Evolutionary conservation across 78 protist genomes (phyloP).

Genomic region (Creolimax fragrantissima): DNA sequence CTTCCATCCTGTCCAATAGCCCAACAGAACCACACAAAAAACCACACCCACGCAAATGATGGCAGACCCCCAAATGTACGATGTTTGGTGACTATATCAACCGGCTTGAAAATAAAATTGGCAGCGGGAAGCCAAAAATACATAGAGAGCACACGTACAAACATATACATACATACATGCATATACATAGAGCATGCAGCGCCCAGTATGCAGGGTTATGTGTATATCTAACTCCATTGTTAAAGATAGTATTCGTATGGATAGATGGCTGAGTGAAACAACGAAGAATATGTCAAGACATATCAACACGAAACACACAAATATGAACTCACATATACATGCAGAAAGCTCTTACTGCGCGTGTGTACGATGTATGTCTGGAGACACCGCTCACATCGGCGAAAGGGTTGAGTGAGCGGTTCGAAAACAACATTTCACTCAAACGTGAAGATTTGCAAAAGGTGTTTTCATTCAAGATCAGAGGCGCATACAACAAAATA

Average conservation of each 20-base stretch:
- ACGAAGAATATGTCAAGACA: neutral
- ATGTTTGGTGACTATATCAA: neutral
- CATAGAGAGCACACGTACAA: neutral
- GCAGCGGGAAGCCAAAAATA: neutral
- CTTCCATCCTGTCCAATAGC: neutral
- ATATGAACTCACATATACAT: neutral
- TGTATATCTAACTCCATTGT: neutral
- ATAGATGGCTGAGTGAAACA: neutral
- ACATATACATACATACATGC: neutral
- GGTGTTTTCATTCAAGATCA: conserved; percentile 54
- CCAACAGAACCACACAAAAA: neutral
- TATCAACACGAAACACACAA: neutral
- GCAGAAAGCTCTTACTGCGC: conserved; percentile 24
- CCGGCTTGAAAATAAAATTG: neutral
- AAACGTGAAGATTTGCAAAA: conserved; percentile 58
- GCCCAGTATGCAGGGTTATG: neutral
- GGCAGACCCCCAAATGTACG: too few species aligned
- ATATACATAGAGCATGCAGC: neutral
- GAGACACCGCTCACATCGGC: conserved; percentile 31
- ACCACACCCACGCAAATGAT: neutral
- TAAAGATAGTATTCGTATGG: neutral
- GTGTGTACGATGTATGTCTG: conserved; percentile 29
- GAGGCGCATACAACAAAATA: conserved; percentile 72
- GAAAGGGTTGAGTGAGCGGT: neutral
- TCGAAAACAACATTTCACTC: conserved; percentile 12